Percentiles rank a stretch among this genome's conserved stretches.
Evolutionary conservation across 768 basidiomycete genomes (phyloP).

Genomic region (Antrodiella citrinella): DNA sequence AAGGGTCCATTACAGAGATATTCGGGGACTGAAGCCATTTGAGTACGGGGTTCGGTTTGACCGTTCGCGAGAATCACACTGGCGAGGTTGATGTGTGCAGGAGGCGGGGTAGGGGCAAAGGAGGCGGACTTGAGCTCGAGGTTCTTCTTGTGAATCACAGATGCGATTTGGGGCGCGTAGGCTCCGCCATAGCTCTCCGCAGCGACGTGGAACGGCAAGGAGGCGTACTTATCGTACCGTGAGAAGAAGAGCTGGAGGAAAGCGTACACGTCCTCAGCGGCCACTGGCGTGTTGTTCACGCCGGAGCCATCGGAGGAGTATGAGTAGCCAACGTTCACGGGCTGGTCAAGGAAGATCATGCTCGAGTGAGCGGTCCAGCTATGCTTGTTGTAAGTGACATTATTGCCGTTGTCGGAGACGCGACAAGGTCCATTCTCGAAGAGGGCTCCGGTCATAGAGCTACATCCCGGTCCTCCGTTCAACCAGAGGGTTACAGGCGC

Average conservation of each 20-base stretch:
- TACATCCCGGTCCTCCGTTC: constrained; percentile 57
- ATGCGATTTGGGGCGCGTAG: constrained; percentile 83
- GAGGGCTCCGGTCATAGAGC: constrained; percentile 61
- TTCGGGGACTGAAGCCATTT: constrained; percentile 76
- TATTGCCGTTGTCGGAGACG: constrained; percentile 59
- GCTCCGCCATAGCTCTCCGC: constrained; percentile 70
- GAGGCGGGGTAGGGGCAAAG: constrained; percentile 30
- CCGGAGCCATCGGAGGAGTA: constrained; percentile 69
- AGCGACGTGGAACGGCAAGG: constrained; percentile 66
- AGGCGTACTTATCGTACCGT: constrained; percentile 69
- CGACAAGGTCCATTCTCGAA: constrained; percentile 91
- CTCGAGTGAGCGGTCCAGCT: constrained; percentile 84
- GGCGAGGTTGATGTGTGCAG: constrained; percentile 71
- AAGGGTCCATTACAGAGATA: constrained; percentile 79
- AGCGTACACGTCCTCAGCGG: constrained; percentile 85
- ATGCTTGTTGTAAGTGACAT: constrained; percentile 65
- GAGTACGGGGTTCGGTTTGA: constrained; percentile 73
- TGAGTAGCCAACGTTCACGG: constrained; percentile 86
- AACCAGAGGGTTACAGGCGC: constrained; percentile 89
- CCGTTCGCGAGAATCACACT: constrained; percentile 87
- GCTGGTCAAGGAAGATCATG: constrained; percentile 71
- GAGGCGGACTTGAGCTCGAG: constrained; percentile 33
- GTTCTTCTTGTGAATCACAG: constrained; percentile 73
- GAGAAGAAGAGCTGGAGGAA: constrained; percentile 75
- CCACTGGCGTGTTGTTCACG: constrained; percentile 75